These are phyloP conservation scores for Chlorophyllum brunneum DNA, from an alignment of 768 basidiomycete species.

Conservation along the genomic window DNA sequence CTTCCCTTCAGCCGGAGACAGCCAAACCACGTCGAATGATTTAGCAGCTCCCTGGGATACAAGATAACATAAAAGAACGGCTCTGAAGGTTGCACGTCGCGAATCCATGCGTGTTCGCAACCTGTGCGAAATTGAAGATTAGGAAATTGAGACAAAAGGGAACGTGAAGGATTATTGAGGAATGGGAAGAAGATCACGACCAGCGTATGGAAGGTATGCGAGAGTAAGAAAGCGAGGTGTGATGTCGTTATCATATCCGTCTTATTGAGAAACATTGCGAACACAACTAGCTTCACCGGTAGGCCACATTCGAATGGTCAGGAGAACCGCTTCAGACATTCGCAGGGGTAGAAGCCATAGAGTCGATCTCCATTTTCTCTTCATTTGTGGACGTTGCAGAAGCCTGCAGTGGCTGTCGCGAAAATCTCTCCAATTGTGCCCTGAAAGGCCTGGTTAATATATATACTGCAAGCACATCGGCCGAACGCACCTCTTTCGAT, in stretches of 20 bases:
- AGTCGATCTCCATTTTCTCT: constrained; percentile 65
- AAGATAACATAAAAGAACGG: not conserved
- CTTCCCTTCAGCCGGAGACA: constrained; percentile 12
- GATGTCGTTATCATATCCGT: not conserved
- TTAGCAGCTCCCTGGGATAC: not conserved
- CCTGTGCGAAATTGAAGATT: not conserved
- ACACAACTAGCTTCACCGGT: not conserved
- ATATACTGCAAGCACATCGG: not conserved
- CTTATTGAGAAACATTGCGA: constrained; percentile 7
- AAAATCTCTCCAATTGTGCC: constrained; percentile 51
- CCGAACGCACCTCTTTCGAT: constrained; percentile 53
- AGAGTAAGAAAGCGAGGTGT: not conserved
- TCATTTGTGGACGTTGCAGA: constrained; percentile 23
- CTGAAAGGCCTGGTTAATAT: constrained; percentile 28
- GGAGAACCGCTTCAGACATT: constrained; percentile 20
- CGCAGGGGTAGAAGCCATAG: constrained; percentile 69
- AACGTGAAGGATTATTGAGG: no score
- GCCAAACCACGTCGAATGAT: constrained; percentile 10
- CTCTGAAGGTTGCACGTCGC: not conserved
- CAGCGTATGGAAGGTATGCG: not conserved
- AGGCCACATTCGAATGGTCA: not conserved
- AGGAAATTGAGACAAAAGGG: not conserved
- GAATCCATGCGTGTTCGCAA: constrained; percentile 3
- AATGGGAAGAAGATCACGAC: not conserved
- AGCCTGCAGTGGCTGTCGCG: constrained; percentile 28